phyloP scores from a whole-genome alignment of 1,284 basidiomycete genomes.

The Wolfiporia cocos region DNA sequence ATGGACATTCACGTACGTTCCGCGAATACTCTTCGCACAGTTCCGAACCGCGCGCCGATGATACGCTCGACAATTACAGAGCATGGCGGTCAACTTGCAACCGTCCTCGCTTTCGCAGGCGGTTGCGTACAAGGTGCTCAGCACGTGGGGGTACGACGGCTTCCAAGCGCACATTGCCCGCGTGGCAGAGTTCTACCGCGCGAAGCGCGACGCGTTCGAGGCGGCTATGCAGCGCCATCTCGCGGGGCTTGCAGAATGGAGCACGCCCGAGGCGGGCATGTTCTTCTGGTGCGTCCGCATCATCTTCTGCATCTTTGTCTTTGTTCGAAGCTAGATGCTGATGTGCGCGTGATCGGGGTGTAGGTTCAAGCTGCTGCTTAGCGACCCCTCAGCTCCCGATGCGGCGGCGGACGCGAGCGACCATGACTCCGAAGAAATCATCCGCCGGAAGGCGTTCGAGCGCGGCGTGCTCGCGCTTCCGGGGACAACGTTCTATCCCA shows the following conservation, averaged over 20 bases:
- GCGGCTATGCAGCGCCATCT: slow-evolving; percentile 70
- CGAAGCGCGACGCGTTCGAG: slow-evolving; percentile 80
- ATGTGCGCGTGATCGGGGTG: slow-evolving; percentile 7
- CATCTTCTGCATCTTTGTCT: slow-evolving; percentile 3
- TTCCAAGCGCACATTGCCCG: slow-evolving; percentile 69
- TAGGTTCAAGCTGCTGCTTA: slow-evolving; percentile 64
- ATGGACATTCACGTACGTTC: slow-evolving; percentile 68
- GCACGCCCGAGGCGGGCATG: slow-evolving; percentile 83
- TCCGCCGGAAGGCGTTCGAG: slow-evolving; percentile 73
- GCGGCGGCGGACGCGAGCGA: slow-evolving; percentile 41
- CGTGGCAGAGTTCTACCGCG: slow-evolving; percentile 77
- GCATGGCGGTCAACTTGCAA: slow-evolving; percentile 74
- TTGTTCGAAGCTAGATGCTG: slow-evolving; percentile 8
- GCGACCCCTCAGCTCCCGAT: slow-evolving; percentile 7
- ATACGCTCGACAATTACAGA: slow-evolving; percentile 31
- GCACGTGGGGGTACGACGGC: slow-evolving; percentile 74
- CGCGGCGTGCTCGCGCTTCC: slow-evolving; percentile 88
- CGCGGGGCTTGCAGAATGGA: slow-evolving; percentile 78
- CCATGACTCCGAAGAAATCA: slow-evolving; percentile 80
- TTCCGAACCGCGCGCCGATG: slow-evolving; percentile 6
- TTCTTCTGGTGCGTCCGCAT: slow-evolving; percentile 71
- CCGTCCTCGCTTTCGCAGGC: slow-evolving; percentile 74
- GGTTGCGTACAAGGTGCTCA: slow-evolving; percentile 64
- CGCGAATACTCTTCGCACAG: slow-evolving; percentile 3
- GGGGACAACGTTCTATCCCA: slow-evolving; percentile 74